Percentiles rank a stretch among this genome's conserved stretches.
These are phyloP conservation scores for Magnaporthiopsis poae DNA, from an alignment of 2,329 filamentous ascomycete species.

Conservation along the genomic window DNA sequence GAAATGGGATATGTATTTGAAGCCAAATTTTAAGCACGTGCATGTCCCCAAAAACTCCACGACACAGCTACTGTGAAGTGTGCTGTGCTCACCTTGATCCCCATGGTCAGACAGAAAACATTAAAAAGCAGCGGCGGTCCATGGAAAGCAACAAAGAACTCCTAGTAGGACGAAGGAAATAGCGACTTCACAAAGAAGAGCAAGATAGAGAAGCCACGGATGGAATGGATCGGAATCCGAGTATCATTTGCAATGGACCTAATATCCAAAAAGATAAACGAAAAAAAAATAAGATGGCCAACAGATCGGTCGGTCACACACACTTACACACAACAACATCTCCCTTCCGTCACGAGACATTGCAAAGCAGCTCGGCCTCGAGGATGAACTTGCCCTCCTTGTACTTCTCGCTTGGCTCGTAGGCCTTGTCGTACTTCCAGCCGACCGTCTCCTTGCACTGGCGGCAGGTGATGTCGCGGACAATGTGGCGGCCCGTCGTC, in stretches of 20 bases:
- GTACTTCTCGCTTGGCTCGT: constrained; percentile 85
- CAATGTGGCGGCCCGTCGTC: constrained; percentile 91
- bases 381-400: constrained; percentile 98
- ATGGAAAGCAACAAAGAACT: neutral
- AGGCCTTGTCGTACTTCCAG: constrained; percentile 99
- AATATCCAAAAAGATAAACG: neutral
- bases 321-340: neutral
- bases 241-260: neutral
- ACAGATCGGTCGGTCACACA: neutral
- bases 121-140: neutral
- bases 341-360: constrained; percentile 37
- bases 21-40: neutral
- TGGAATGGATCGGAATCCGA: too few relatives aligned
- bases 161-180: neutral
- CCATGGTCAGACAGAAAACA: neutral
- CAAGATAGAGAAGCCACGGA: too few relatives aligned
- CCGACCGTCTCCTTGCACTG: constrained; percentile 89
- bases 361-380: constrained; percentile 79
- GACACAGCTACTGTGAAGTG: neutral
- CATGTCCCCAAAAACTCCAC: neutral
- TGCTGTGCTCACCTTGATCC: neutral
- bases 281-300: too few relatives aligned
- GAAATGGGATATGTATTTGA: neutral
- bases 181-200: neutral
- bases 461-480: constrained; percentile 82